A percentile compares a stretch with the other conserved stretches of the same genome.
phyloP scores from a whole-genome alignment of 2,329 filamentous ascomycete species.

The Magnaporthiopsis incrustans region DNA sequence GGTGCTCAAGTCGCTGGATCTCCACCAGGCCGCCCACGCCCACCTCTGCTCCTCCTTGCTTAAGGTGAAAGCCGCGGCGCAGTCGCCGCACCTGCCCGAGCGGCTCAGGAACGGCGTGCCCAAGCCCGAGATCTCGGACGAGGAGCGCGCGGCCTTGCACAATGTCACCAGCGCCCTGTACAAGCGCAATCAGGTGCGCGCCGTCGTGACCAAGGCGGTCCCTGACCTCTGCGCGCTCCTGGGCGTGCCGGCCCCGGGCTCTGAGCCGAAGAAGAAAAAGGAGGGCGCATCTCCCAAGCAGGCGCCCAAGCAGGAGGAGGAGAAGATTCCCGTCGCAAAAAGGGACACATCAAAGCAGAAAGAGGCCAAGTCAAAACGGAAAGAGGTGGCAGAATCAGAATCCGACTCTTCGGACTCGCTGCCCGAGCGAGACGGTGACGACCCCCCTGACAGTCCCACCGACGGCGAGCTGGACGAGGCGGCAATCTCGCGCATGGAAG shows the following conservation, averaged over 20 bases:
- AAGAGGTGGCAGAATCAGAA: neutral
- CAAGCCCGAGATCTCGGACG: conserved; percentile 42
- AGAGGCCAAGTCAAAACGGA: neutral
- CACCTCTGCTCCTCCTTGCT: conserved; percentile 48
- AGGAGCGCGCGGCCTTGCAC: conserved; percentile 43
- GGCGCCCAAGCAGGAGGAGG: neutral
- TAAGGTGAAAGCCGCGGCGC: conserved; percentile 44
- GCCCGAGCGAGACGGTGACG: neutral
- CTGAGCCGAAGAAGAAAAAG: conserved; percentile 20
- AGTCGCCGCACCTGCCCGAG: conserved; percentile 40
- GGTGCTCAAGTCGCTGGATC: conserved; percentile 48
- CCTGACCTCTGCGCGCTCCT: conserved; percentile 40
- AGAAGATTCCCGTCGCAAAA: neutral
- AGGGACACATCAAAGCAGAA: neutral
- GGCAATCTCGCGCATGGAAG: conserved; percentile 16
- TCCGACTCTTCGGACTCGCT: no score
- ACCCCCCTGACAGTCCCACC: conserved; percentile 16
- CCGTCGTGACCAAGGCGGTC: conserved; percentile 40
- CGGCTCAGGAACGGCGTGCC: conserved; percentile 37
- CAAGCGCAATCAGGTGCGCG: conserved; percentile 42
- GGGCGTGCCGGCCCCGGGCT: conserved; percentile 27
- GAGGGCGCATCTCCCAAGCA: neutral
- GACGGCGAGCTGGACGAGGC: conserved; percentile 17
- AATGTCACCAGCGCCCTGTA: conserved; percentile 53
- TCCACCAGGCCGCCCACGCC: conserved; percentile 48